Percentiles rank a stretch among this genome's conserved stretches.
Evolutionary conservation across 331 rosid species (phyloP).

Genomic region (Erythrophleum ivorense): DNA sequence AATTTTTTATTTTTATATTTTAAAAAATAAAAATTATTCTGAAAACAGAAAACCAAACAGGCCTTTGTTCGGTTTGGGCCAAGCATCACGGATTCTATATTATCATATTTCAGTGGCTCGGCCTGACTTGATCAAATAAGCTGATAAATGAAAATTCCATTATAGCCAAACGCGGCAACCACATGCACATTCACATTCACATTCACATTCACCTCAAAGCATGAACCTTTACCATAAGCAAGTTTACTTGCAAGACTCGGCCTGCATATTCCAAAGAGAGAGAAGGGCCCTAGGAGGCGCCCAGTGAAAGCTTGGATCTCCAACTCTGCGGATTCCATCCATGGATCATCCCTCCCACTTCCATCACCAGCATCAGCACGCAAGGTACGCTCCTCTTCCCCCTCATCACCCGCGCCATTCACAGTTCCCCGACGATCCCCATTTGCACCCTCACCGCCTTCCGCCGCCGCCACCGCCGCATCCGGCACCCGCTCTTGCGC

Average conservation of each 20-base stretch:
- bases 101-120: not conserved
- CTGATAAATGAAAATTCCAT: not conserved
- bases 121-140: not conserved
- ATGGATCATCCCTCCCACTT: conserved; percentile 47
- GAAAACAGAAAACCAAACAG: too few relatives aligned
- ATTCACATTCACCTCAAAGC: not conserved
- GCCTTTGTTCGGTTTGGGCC: not conserved
- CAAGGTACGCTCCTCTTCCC: conserved; percentile 54
- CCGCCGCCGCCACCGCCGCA: conserved; percentile 26
- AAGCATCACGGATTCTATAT: not conserved
- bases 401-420: conserved; percentile 43
- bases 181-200: not conserved
- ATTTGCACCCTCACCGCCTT: conserved; percentile 25
- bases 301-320: not conserved
- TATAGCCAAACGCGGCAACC: not conserved
- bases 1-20: too few relatives aligned
- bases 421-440: conserved; percentile 46
- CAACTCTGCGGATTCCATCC: not conserved
- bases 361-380: conserved; percentile 38
- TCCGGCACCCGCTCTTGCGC: conserved; percentile 31
- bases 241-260: not conserved
- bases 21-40: too few relatives aligned
- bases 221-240: not conserved
- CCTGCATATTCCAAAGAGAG: not conserved
- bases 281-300: not conserved